Base-by-base conservation (phyloP, 257 asterid species). In the Fraxinus quadrangulata region DNA sequence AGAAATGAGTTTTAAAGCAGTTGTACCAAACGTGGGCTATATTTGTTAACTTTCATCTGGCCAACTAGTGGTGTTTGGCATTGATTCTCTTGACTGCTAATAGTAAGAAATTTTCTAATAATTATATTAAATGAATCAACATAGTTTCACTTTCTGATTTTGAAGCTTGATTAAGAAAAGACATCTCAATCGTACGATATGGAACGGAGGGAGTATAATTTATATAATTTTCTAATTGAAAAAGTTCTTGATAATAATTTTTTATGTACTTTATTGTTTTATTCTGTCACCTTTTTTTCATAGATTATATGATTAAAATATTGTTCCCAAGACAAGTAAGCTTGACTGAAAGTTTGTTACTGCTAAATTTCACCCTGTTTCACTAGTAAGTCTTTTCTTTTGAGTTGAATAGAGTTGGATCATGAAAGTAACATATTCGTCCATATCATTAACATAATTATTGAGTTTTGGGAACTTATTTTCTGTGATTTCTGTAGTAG, bases 111-210 rank as follows among this genome's bases (percentile, higher is more conserved):
- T 73, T 40, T 75, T 81, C 40, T n/a, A 59, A 42, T 33, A 40
- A 36, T 39, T 17, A 70, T 75, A 49, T 21, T 73, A 59, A 63
- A 39, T 47, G 3, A 47, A 49, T 33, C 61, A 28, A 59, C 36
- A 31, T 37, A 45, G 70, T 37, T 70, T 45, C 4, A 23, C 40
- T 40, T 31, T 71, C 68, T 54, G 75, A 31, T 70, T 66, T 30
- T 75, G 74, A 33, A 63, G 84, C 72, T 67, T 69, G 77, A 71
- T 70, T 33, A 67, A 39, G 26, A 76, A 12, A 28, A 33, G 21
- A 28, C 69, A 63, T 71, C 63, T 47, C 72, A 71, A 14, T 31
- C 71, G 31, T 75, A 75, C 11, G n/a, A 45, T 69, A 47, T 21
- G 28, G 56, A 66, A 37, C 24, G 23, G 31, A 37, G 56, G 4